Conservation (phyloP, 2,329 filamentous ascomycete species). For the Aspergillus sp. region DNA sequence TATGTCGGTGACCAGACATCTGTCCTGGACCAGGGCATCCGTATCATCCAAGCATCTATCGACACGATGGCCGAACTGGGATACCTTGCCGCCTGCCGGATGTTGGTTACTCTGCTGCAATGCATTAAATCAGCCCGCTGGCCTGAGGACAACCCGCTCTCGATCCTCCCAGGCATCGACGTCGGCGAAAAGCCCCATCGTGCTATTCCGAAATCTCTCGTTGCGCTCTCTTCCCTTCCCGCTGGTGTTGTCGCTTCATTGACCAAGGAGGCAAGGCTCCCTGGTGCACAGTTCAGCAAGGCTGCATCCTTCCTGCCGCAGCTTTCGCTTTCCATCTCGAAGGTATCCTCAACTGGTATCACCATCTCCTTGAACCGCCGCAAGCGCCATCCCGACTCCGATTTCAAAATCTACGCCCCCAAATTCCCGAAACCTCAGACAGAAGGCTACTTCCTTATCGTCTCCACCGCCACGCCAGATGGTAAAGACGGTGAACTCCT, state of each 20-base stretch:
- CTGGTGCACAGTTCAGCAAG: slow-evolving; percentile 42
- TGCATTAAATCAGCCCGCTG: slow-evolving; percentile 89
- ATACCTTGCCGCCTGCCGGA: slow-evolving; percentile 65
- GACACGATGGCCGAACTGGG: slow-evolving; percentile 91
- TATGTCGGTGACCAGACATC: slow-evolving; percentile 88
- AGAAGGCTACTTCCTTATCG: slow-evolving; percentile 84
- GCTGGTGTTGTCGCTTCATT: slow-evolving; percentile 18
- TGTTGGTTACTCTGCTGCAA: slow-evolving; percentile 81
- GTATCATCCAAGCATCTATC: slow-evolving; percentile 91
- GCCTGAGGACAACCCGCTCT: slow-evolving; percentile 72
- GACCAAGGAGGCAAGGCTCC: slow-evolving; percentile 23
- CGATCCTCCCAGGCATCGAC: slow-evolving; percentile 68
- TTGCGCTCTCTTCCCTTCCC: slow-evolving; percentile 25
- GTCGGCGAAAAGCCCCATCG: slow-evolving; percentile 16
- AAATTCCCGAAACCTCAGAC: slow-evolving; percentile 89
- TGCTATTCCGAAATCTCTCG: slow-evolving; percentile 24
- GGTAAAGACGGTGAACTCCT: slow-evolving; percentile 65
- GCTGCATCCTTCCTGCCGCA: slow-evolving; percentile 63
- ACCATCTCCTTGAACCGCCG: slow-evolving; percentile 53
- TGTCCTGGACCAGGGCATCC: slow-evolving; percentile 91
- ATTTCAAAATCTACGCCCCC: slow-evolving; percentile 76
- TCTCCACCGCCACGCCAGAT: slow-evolving; percentile 43
- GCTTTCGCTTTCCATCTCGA: slow-evolving; percentile 55
- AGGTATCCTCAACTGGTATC: slow-evolving; percentile 57
- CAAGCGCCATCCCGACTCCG: slow-evolving; percentile 59